These are phyloP conservation scores for Hypericum androsaemum DNA, from an alignment of 345 rosid species.

Conservation along the genomic window DNA sequence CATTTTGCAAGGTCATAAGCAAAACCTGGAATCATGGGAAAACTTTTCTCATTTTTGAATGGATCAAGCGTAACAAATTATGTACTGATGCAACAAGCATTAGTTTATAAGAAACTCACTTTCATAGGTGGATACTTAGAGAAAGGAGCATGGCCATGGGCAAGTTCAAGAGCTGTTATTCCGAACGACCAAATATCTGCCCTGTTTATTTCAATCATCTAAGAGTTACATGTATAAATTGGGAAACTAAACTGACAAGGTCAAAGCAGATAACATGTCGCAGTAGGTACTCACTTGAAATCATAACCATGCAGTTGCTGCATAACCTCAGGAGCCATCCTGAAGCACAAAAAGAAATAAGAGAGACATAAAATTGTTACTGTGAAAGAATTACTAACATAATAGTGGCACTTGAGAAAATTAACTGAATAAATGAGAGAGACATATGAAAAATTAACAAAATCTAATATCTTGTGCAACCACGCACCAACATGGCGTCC, in stretches of 20 bases:
- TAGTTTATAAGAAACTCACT: conserved; percentile 36
- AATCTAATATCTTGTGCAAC: conserved; percentile 4
- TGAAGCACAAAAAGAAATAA: conserved; percentile 18
- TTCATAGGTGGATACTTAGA: conserved; percentile 99
- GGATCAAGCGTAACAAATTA: conserved; percentile 10
- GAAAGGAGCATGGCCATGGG: conserved; percentile 99
- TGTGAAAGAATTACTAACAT: not conserved
- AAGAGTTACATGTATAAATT: conserved; percentile 2
- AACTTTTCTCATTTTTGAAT: conserved; percentile 13
- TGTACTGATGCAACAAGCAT: conserved; percentile 5
- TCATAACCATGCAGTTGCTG: conserved; percentile 99
- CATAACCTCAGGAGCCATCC: conserved; percentile 99
- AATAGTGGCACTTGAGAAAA: not conserved
- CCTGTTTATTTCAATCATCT: conserved; percentile 35
- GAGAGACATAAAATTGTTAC: conserved; percentile 4
- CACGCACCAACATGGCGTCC: conserved; percentile 93
- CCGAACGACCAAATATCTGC: conserved; percentile 99
- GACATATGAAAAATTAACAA: conserved; percentile 5
- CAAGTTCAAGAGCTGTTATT: conserved; percentile 97
- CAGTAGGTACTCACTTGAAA: conserved; percentile 65
- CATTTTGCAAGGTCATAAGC: conserved; percentile 97
- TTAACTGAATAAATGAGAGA: not conserved
- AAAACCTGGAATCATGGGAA: conserved; percentile 46
- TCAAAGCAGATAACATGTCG: conserved; percentile 4
- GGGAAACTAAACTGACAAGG: not conserved